Base-by-base conservation (phyloP, 495 filamentous ascomycete species). In the Penicillium turbatum region DNA sequence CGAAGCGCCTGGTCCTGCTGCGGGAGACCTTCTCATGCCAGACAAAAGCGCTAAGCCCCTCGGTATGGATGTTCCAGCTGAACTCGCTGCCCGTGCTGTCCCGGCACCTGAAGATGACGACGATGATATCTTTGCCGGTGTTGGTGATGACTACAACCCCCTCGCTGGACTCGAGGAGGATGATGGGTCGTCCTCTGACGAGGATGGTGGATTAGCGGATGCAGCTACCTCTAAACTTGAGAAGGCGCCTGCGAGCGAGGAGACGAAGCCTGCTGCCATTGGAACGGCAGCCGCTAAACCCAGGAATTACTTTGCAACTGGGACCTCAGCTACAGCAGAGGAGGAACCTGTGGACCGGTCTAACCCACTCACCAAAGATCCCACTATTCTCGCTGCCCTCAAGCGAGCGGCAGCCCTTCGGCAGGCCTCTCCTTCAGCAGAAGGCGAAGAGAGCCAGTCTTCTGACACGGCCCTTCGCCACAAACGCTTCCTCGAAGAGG, bases 91-190 rank as follows among this genome's bases (percentile, higher is more conserved):
- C 10, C 66, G 60, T 55, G 59, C 57, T 35, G 61, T 60, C 12
- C 55, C 60, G 35, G 64, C 65, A 34, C 70, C 65, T 27, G 68
- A 68, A 29, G 78, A 78, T 54, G 79, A 83, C 13, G 77, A 78
- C 47, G 79, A 82, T 37, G 80, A 88, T 48, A 98, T 98, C 19
- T 98, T 98, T 63, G 89, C 86, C 42, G 93, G 87, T 30, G 90
- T 82, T 2, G 93, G 88, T 5, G 81, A 81, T 21, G 89, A 93
- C 60, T 98, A 96, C 65, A 81, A 98, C 67, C 95, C 93, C 5
- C 78, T 97, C 32, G 91, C 84, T 1, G 87, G 78, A 16, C 61
- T 95, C 21, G 83, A 77, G 21, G 78, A 79, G 16, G 81, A 78
- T 5, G 77, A 80, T 31, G 68, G 67, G 10, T 72, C 73, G 6